Conservation (phyloP, 164 flowering plant species). For the Taxillus chinensis region DNA sequence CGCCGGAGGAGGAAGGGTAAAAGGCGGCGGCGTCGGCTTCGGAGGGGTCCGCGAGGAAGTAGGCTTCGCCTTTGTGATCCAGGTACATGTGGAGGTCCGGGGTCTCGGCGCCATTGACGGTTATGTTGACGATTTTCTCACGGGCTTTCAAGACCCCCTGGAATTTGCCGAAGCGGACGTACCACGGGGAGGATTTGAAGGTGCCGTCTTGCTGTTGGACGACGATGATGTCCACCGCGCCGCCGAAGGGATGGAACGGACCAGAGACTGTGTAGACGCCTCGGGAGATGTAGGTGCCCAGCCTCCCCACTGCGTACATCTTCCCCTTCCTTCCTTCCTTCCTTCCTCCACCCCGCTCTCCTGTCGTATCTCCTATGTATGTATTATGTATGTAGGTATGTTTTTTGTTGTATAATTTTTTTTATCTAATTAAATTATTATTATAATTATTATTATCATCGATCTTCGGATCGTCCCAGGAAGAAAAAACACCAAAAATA, state of each 20-base stretch:
- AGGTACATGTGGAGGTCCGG: slow-evolving; percentile 61
- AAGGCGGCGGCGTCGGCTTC: slow-evolving; percentile 31
- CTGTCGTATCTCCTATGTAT: no score
- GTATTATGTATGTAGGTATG: no score
- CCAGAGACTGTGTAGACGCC: slow-evolving; percentile 75
- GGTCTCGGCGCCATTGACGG: slow-evolving; percentile 72
- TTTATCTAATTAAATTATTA: no score
- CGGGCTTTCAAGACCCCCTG: slow-evolving; percentile 84
- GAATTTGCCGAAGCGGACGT: slow-evolving; percentile 88
- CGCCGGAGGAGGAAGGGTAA: slow-evolving; percentile 49
- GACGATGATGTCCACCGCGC: slow-evolving; percentile 92
- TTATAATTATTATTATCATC: no score
- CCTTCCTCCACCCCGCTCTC: no score
- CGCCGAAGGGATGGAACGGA: slow-evolving; percentile 94
- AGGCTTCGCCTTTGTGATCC: slow-evolving; percentile 87
- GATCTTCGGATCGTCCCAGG: no score
- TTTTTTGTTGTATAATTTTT: no score
- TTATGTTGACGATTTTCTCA: slow-evolving; percentile 59
- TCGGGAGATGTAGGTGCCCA: slow-evolving; percentile 59
- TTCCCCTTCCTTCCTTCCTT: not conserved
- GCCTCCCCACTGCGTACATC: slow-evolving; percentile 62
- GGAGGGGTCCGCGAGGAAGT: slow-evolving; percentile 53
- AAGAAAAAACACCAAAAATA: no score
- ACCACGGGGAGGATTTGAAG: slow-evolving; percentile 91
- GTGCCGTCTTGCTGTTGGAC: slow-evolving; percentile 90